A percentile compares a stretch with the other conserved stretches of the same genome.
These are phyloP conservation scores for Sporobolomyces pararoseus DNA, from an alignment of 768 basidiomycete species.

Conservation along the genomic window DNA sequence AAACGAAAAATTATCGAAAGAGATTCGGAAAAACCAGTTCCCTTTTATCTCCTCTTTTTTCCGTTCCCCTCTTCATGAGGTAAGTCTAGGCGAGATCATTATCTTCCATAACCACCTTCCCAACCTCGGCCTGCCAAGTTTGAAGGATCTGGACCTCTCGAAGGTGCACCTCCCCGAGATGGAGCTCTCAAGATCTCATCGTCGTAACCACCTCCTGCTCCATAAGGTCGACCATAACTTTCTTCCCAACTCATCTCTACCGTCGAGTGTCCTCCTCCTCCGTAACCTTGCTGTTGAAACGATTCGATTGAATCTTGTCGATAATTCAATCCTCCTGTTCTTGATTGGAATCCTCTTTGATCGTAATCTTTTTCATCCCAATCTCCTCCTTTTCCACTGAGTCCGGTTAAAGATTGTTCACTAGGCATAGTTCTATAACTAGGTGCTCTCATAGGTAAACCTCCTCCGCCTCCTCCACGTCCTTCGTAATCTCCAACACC, in stretches of 20 bases:
- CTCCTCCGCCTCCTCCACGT: background rate
- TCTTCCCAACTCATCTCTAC: slow-evolving; percentile 30
- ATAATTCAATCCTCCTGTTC: background rate
- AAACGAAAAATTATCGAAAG: too few species aligned
- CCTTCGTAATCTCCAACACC: slow-evolving; percentile 12
- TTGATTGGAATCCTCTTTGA: background rate
- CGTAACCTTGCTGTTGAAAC: background rate
- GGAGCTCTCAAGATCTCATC: background rate
- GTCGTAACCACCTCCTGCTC: background rate
- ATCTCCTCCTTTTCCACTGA: background rate
- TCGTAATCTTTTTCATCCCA: slow-evolving; percentile 24
- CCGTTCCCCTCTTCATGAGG: too few species aligned
- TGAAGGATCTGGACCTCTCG: background rate
- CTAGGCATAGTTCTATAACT: slow-evolving; percentile 26
- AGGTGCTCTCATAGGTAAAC: slow-evolving; percentile 5
- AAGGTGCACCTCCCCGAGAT: too few species aligned
- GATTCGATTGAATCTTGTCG: slow-evolving; percentile 19
- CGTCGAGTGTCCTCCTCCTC: background rate
- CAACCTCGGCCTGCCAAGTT: slow-evolving; percentile 2
- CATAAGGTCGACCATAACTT: background rate
- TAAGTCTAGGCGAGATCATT: too few species aligned
- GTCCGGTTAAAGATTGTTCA: background rate
- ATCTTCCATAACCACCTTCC: background rate
- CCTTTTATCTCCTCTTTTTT: too few species aligned
- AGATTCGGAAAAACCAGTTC: too few species aligned